A percentile compares a stretch with the other conserved stretches of the same genome.
These are phyloP conservation scores for Populus hybrid DNA, from an alignment of 441 rosid species.

Conservation along the genomic window DNA sequence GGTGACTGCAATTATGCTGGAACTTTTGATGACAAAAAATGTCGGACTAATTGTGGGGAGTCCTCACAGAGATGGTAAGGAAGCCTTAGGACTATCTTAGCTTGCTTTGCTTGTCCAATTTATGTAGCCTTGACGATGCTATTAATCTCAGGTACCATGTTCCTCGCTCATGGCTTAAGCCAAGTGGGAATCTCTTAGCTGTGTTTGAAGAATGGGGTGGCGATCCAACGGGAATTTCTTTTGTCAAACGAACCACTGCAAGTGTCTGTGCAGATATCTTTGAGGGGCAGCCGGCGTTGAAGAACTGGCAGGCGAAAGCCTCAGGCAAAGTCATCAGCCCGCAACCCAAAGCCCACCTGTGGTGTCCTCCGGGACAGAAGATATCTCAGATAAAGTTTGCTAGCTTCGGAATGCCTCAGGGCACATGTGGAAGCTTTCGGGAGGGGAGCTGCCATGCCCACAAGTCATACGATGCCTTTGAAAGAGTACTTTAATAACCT, in stretches of 20 bases:
- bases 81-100: not conserved
- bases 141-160: conserved; percentile 69
- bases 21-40: conserved; percentile 65
- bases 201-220: conserved; percentile 98
- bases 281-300: conserved; percentile 77
- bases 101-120: not conserved
- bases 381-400: conserved; percentile 81
- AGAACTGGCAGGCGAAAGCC: conserved; percentile 43
- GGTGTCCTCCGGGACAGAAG: conserved; percentile 77
- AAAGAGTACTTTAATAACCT: conserved; percentile 46
- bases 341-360: conserved; percentile 80
- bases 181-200: conserved; percentile 74
- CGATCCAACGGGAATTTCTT: conserved; percentile 64
- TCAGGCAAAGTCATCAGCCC: conserved; percentile 58
- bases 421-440: conserved; percentile 75
- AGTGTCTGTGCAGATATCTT: conserved; percentile 73
- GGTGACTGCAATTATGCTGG: conserved; percentile 70
- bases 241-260: conserved; percentile 68
- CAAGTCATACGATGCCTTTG: conserved; percentile 82
- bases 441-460: conserved; percentile 81
- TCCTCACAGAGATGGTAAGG: conserved; percentile 90
- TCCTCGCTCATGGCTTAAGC: conserved; percentile 85
- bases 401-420: conserved; percentile 86
- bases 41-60: conserved; percentile 82
- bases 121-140: not conserved